A percentile compares a stretch with the other conserved stretches of the same genome.
These are phyloP conservation scores for Albifimbria verrucaria DNA, from an alignment of 2,329 filamentous ascomycete species.

Conservation along the genomic window DNA sequence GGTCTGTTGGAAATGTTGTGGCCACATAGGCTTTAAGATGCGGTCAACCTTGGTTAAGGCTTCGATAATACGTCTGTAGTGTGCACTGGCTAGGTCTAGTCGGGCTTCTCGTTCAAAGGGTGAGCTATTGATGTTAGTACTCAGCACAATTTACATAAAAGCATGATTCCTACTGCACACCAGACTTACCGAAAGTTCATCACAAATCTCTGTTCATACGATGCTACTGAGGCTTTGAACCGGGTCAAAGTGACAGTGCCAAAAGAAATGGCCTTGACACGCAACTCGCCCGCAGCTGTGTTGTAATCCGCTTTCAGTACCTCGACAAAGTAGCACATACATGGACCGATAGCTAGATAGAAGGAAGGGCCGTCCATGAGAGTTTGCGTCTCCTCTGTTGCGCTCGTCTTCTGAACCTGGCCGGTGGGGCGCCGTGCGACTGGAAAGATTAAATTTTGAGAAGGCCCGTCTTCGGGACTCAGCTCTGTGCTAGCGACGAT, in stretches of 20 bases:
- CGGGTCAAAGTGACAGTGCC: conserved; percentile 51
- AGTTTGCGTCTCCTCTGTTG: conserved; percentile 42
- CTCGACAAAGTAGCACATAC: conserved; percentile 50
- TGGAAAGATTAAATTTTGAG: conserved; percentile 44
- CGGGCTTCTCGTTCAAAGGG: conserved; percentile 41
- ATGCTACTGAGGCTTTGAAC: conserved; percentile 47
- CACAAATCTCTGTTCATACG: conserved; percentile 54
- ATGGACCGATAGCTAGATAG: conserved; percentile 52
- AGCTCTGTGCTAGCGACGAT: conserved; percentile 45
- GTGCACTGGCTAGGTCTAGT: conserved; percentile 50
- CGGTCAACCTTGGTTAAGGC: conserved; percentile 53
- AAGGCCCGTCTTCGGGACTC: conserved; percentile 16
- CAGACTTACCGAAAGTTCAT: conserved; percentile 49
- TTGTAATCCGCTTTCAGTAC: conserved; percentile 42
- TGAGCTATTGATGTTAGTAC: conserved; percentile 25
- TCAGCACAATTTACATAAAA: not conserved
- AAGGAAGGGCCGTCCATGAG: conserved; percentile 48
- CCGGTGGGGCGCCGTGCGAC: conserved; percentile 47
- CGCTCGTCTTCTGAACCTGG: conserved; percentile 34
- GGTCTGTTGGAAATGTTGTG: conserved; percentile 49
- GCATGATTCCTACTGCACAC: not conserved
- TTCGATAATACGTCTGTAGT: conserved; percentile 52
- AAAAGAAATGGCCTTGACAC: conserved; percentile 45
- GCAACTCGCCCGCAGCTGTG: conserved; percentile 42
- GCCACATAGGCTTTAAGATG: conserved; percentile 56